Evolutionary conservation across 768 basidiomycete genomes (phyloP).

Genomic region (Tulasnella sp.): DNA sequence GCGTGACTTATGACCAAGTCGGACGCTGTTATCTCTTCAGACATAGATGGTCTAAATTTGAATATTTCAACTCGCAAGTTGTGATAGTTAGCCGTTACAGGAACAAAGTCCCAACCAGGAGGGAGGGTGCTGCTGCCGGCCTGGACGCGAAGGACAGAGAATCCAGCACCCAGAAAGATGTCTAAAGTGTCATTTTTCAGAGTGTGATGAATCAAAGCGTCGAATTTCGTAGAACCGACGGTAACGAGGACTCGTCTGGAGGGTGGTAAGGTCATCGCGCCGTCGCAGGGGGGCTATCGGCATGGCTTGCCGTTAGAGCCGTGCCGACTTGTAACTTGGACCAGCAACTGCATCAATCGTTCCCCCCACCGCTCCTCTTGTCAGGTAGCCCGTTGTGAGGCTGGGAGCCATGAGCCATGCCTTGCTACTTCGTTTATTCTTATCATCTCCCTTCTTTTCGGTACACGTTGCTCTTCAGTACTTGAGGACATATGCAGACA

Average conservation of each 20-base stretch:
- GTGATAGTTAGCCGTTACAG: conserved; percentile 18
- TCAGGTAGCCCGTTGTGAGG: too few species aligned
- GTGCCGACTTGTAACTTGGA: too few species aligned
- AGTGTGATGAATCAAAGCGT: conserved; percentile 50
- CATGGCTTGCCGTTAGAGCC: too few species aligned
- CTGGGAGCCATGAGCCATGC: conserved; percentile 45
- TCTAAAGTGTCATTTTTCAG: conserved; percentile 47
- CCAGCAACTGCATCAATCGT: too few species aligned
- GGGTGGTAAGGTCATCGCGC: background rate
- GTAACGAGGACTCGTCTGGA: conserved; percentile 52
- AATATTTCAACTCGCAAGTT: conserved; percentile 51
- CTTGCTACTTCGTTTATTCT: conserved; percentile 79
- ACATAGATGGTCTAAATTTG: conserved; percentile 62
- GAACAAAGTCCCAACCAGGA: conserved; percentile 23
- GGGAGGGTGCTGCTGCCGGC: conserved; percentile 54
- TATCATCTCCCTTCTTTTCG: conserved; percentile 84
- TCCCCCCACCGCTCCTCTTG: too few species aligned
- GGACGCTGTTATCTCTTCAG: conserved; percentile 47
- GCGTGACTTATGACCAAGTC: conserved; percentile 89
- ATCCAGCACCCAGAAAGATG: conserved; percentile 43
- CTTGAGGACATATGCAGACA: conserved; percentile 65
- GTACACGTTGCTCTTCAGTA: conserved; percentile 90
- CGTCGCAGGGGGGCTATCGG: too few species aligned
- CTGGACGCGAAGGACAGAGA: conserved; percentile 54
- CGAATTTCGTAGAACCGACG: conserved; percentile 83